Evolutionary conservation across 2,329 filamentous ascomycete genomes (phyloP).

Genomic region (Bipolaris sorokiniana): DNA sequence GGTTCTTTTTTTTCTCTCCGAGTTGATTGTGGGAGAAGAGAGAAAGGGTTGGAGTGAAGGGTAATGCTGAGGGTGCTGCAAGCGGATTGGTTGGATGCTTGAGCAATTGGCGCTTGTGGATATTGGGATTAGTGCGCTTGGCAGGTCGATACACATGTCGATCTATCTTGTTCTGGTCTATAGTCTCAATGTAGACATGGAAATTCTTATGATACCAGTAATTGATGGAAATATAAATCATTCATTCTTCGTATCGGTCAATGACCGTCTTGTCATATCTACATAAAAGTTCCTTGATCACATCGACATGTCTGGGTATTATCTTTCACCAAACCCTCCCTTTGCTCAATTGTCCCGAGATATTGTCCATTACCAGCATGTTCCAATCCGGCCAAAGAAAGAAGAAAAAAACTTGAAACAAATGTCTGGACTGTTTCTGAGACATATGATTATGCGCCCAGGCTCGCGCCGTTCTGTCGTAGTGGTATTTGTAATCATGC

Average conservation of each 20-base stretch:
- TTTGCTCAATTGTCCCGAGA: slow-evolving; percentile 8
- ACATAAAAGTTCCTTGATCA: slow-evolving; percentile 16
- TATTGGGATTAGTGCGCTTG: background rate
- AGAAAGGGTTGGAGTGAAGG: slow-evolving; percentile 3
- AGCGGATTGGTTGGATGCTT: slow-evolving; percentile 9
- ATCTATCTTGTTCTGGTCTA: background rate
- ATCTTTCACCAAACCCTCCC: slow-evolving; percentile 6
- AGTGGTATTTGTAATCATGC: slow-evolving; percentile 25
- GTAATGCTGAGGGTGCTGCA: background rate
- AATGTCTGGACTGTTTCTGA: slow-evolving; percentile 11
- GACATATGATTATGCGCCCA: slow-evolving; percentile 19
- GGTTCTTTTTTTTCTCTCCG: no score
- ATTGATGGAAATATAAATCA: background rate
- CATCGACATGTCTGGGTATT: slow-evolving; percentile 19
- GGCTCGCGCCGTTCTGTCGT: slow-evolving; percentile 35
- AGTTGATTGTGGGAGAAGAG: background rate
- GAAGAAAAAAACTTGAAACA: slow-evolving; percentile 26
- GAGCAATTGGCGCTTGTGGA: background rate
- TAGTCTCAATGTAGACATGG: background rate
- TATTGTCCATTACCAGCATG: slow-evolving; percentile 46
- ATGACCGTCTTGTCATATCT: slow-evolving; percentile 19
- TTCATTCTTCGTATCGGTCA: slow-evolving; percentile 17
- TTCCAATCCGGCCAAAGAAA: slow-evolving; percentile 24
- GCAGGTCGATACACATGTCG: background rate
- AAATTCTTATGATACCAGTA: background rate